Percentiles rank a stretch among this genome's conserved stretches.
Evolutionary conservation across 2,329 filamentous ascomycete genomes (phyloP).

Genomic region (Akanthomyces uredinophilus): DNA sequence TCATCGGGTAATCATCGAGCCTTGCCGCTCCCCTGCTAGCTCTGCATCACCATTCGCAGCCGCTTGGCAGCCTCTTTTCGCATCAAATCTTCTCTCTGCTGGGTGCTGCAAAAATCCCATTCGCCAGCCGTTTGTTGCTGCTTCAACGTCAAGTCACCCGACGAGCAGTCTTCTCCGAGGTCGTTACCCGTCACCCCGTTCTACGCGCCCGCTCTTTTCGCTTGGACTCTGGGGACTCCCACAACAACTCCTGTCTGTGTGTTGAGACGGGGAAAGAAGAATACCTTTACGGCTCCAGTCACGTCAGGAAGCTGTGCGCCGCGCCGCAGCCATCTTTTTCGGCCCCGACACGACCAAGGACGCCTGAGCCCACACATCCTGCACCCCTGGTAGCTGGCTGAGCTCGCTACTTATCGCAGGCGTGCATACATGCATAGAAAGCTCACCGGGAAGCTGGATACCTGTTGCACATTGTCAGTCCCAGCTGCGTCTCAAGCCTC

Average conservation of each 20-base stretch:
- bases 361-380: conserved; percentile 3
- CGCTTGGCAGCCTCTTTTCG: too few relatives aligned
- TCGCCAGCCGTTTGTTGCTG: too few relatives aligned
- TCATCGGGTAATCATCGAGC: background rate
- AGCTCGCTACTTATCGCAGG: too few relatives aligned
- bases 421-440: background rate
- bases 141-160: background rate
- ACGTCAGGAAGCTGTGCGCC: background rate
- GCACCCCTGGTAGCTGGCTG: background rate
- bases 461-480: background rate
- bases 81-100: background rate
- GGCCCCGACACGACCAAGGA: background rate
- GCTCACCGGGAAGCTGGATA: background rate
- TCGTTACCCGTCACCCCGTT: background rate
- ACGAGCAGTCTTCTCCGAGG: background rate
- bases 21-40: background rate
- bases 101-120: background rate
- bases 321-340: background rate
- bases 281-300: background rate
- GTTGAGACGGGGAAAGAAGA: background rate
- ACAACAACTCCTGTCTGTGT: too few relatives aligned
- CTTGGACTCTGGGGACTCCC: background rate
- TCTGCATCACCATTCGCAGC: background rate
- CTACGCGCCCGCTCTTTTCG: background rate
- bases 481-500: conserved; percentile 1